Percentiles rank a stretch among this genome's conserved stretches.
Evolutionary conservation across 1,139 yeast species (phyloP).

Genomic region (Protomyces inouyei): DNA sequence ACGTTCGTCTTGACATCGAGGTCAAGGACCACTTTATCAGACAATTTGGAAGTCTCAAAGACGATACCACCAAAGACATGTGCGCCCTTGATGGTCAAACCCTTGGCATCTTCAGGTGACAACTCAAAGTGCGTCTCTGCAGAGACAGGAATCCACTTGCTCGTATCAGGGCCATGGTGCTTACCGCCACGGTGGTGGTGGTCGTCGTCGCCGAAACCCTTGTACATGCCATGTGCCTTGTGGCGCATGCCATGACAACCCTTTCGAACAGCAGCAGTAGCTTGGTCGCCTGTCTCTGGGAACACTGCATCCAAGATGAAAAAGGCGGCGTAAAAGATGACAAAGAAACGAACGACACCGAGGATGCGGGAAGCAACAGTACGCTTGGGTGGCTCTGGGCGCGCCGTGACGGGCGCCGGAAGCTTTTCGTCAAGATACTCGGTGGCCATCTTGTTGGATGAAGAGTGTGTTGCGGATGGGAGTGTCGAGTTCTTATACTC

Average conservation of each 20-base stretch:
- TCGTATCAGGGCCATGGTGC: conserved; percentile 10
- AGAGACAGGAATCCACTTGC: conserved; percentile 16
- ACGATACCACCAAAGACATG: conserved; percentile 12
- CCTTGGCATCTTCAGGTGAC: conserved; percentile 13
- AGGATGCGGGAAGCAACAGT: neutral
- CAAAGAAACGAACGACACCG: neutral
- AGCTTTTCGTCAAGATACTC: neutral
- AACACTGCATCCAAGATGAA: neutral
- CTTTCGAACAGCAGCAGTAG: neutral
- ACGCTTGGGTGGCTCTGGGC: neutral
- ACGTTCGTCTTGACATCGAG: conserved; percentile 20
- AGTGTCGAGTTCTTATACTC: neutral
- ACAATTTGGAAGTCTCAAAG: conserved; percentile 23
- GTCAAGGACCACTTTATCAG: conserved; percentile 21
- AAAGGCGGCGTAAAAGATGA: neutral
- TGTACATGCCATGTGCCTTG: neutral
- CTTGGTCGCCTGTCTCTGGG: neutral
- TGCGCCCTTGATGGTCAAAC: conserved; percentile 23
- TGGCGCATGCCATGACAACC: neutral
- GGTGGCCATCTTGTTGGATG: neutral
- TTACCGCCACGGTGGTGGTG: neutral
- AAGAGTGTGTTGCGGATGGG: neutral
- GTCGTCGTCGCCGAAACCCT: neutral
- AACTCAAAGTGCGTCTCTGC: conserved; percentile 16
- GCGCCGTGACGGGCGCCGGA: neutral